Evolutionary conservation across 176 grass and related monocot genomes (phyloP).

Genomic region (Musa beccarii): DNA sequence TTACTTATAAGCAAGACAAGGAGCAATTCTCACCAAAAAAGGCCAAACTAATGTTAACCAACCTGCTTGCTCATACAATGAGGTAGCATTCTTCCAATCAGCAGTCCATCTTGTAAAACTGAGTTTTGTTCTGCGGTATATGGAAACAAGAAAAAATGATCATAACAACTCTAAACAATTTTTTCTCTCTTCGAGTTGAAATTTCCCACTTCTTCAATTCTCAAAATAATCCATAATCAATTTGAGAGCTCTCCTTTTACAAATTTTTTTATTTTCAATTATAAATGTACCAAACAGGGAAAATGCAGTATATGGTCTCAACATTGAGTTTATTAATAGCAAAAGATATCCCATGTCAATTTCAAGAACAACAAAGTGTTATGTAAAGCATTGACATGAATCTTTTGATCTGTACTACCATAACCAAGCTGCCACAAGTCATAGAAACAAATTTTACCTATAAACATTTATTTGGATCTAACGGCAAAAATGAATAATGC

Average conservation of each 20-base stretch:
- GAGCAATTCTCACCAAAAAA: conserved; percentile 5
- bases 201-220: not conserved
- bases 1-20: conserved; percentile 10
- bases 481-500: too few relatives aligned
- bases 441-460: not conserved
- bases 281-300: not conserved
- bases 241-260: not conserved
- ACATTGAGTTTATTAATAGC: not conserved
- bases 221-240: not conserved
- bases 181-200: not conserved
- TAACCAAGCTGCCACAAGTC: not conserved
- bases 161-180: not conserved
- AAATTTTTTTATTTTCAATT: not conserved
- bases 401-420: not conserved
- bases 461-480: not conserved
- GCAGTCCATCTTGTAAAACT: conserved; percentile 98
- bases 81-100: conserved; percentile 84
- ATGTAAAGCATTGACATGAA: not conserved
- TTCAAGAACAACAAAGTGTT: not conserved
- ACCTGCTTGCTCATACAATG: conserved; percentile 97
- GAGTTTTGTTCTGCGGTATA: conserved; percentile 62
- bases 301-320: not conserved
- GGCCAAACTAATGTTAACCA: conserved; percentile 10
- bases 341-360: not conserved
- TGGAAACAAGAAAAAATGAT: not conserved